These are phyloP conservation scores for Lentinula edodes DNA, from an alignment of 768 basidiomycete genomes.

Conservation along the genomic window DNA sequence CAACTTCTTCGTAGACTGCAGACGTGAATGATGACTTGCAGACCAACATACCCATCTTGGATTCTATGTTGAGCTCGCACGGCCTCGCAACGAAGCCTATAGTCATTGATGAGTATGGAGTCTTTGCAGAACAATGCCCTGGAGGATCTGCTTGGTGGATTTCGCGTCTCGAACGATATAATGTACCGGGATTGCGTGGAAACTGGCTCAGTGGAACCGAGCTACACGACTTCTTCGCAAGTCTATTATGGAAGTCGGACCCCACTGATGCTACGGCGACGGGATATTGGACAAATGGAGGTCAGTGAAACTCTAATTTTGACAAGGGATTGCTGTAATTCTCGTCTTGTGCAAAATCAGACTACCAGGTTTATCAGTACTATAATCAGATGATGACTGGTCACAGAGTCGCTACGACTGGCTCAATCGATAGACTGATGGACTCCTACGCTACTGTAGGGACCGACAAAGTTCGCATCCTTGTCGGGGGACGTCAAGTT, in stretches of 20 bases:
- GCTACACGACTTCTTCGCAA: slow-evolving; percentile 13
- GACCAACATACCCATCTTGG: slow-evolving; percentile 14
- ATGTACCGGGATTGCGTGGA: slow-evolving; percentile 15
- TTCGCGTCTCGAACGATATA: slow-evolving; percentile 15
- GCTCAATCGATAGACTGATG: slow-evolving; percentile 15
- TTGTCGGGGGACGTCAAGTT: slow-evolving; percentile 16
- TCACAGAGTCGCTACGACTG: slow-evolving; percentile 14
- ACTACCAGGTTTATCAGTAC: slow-evolving; percentile 18
- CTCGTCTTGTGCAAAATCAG: background rate
- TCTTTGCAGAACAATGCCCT: slow-evolving; percentile 12
- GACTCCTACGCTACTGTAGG: slow-evolving; percentile 17
- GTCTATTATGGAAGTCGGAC: slow-evolving; percentile 14
- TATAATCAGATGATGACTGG: slow-evolving; percentile 18
- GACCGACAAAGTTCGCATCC: slow-evolving; percentile 15
- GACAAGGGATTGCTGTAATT: background rate
- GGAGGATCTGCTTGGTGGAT: slow-evolving; percentile 17
- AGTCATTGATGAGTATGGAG: slow-evolving; percentile 18
- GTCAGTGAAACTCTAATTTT: slow-evolving; percentile 2
- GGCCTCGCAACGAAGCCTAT: slow-evolving; percentile 1
- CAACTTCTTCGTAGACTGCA: slow-evolving; percentile 8
- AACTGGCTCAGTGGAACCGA: slow-evolving; percentile 15
- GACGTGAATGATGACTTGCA: slow-evolving; percentile 15
- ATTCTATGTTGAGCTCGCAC: slow-evolving; percentile 11
- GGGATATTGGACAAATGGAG: slow-evolving; percentile 16
- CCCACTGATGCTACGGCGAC: slow-evolving; percentile 8